phyloP scores from a whole-genome alignment of 768 basidiomycete genomes.

The Neoboletus subvelutipes region DNA sequence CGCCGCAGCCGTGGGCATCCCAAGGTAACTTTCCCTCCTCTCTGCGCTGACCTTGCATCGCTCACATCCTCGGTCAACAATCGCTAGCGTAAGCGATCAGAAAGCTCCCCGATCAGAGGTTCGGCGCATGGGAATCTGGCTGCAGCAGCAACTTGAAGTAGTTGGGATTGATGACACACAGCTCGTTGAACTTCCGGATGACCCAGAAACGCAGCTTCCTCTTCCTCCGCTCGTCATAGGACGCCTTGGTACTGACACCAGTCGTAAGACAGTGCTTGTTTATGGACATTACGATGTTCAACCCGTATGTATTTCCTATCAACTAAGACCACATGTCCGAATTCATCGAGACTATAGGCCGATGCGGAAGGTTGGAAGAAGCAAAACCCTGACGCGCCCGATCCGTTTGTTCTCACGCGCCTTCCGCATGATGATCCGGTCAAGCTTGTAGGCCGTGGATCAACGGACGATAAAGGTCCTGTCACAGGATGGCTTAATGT shows the following conservation, averaged over 20 bases:
- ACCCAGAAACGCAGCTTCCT: background rate
- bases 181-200: background rate
- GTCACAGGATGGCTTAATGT: constrained; percentile 87
- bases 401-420: background rate
- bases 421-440: constrained; percentile 45
- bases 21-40: background rate
- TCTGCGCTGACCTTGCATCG: background rate
- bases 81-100: background rate
- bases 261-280: constrained; percentile 62
- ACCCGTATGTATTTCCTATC: constrained; percentile 49
- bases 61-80: background rate
- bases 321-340: background rate
- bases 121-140: background rate
- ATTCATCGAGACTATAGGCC: background rate
- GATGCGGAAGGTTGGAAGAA: background rate
- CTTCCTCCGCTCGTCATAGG: constrained; percentile 4
- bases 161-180: background rate
- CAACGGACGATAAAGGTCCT: constrained; percentile 89
- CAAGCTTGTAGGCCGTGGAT: constrained; percentile 77
- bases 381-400: background rate
- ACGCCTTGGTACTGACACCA: background rate
- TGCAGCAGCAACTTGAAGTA: background rate
- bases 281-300: constrained; percentile 95
- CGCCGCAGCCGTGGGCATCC: background rate
- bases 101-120: background rate